Conservation (phyloP, 257 asterid species). For the Striga asiatica region DNA sequence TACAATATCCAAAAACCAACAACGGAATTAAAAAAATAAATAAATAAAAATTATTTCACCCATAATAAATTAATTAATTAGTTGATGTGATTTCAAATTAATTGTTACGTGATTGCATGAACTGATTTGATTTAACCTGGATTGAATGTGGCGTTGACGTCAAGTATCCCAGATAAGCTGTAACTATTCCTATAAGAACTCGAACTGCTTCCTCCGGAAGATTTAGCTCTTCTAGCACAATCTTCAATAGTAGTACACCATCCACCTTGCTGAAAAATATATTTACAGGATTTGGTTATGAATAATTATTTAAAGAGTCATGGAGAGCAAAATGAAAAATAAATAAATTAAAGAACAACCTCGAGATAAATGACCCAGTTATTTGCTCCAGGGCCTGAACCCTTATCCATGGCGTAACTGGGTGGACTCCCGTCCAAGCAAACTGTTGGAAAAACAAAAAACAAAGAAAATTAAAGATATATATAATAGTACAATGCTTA, state of each 20-base stretch:
- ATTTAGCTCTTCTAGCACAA: neutral
- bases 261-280: slow-evolving; percentile 20
- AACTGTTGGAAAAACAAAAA: too few species aligned
- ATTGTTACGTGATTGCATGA: neutral
- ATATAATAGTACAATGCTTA: too few species aligned
- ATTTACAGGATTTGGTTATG: too few species aligned
- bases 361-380: too few species aligned
- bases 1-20: neutral
- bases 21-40: neutral
- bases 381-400: too few species aligned
- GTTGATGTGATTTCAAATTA: neutral
- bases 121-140: slow-evolving; percentile 14
- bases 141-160: neutral
- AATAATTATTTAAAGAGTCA: too few species aligned
- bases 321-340: too few species aligned
- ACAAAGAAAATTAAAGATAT: too few species aligned
- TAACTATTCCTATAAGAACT: neutral
- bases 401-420: too few species aligned
- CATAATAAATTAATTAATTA: too few species aligned
- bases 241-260: slow-evolving; percentile 10
- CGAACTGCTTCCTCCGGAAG: neutral
- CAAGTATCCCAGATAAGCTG: neutral
- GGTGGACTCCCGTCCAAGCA: too few species aligned
- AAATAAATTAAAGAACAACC: too few species aligned
- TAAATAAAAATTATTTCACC: neutral